Evolutionary conservation across 1,139 yeast species (phyloP).

Genomic region (Yamadazyma membranifaciens): DNA sequence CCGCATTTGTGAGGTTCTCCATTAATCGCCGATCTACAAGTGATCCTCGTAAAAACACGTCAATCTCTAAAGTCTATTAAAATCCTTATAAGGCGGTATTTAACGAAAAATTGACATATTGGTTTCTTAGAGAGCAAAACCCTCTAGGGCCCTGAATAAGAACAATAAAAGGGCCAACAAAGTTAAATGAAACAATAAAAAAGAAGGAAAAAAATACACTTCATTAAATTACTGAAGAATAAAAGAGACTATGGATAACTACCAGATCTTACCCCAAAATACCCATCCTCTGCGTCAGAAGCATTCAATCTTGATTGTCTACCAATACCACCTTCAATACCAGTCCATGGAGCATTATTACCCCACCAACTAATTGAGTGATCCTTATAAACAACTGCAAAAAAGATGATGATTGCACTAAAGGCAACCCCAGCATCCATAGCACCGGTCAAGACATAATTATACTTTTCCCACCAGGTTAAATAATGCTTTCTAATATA

Average conservation of each 20-base stretch:
- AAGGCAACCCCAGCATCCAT: constrained; percentile 63
- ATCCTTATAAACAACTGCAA: constrained; percentile 49
- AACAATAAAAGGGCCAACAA: too few species aligned
- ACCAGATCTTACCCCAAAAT: constrained; percentile 24
- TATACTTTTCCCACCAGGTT: constrained; percentile 65
- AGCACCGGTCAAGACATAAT: constrained; percentile 58
- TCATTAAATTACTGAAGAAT: not conserved
- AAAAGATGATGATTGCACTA: constrained; percentile 53
- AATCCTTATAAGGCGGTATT: too few species aligned
- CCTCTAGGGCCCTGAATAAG: too few species aligned
- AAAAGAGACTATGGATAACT: constrained; percentile 4
- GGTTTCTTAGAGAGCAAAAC: too few species aligned
- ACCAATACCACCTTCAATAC: constrained; percentile 38
- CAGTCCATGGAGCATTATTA: constrained; percentile 42
- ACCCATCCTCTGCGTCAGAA: constrained; percentile 35
- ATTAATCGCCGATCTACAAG: too few species aligned
- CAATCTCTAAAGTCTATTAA: too few species aligned
- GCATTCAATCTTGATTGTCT: constrained; percentile 30
- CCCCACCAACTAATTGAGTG: constrained; percentile 60
- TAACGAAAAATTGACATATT: too few species aligned
- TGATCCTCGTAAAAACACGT: too few species aligned
- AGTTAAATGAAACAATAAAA: not conserved
- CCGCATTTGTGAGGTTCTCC: too few species aligned
- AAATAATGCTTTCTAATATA: constrained; percentile 45
- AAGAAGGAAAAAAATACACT: not conserved